phyloP scores from a whole-genome alignment of 2,329 filamentous ascomycete species.

The Colletotrichum chrysophilum region DNA sequence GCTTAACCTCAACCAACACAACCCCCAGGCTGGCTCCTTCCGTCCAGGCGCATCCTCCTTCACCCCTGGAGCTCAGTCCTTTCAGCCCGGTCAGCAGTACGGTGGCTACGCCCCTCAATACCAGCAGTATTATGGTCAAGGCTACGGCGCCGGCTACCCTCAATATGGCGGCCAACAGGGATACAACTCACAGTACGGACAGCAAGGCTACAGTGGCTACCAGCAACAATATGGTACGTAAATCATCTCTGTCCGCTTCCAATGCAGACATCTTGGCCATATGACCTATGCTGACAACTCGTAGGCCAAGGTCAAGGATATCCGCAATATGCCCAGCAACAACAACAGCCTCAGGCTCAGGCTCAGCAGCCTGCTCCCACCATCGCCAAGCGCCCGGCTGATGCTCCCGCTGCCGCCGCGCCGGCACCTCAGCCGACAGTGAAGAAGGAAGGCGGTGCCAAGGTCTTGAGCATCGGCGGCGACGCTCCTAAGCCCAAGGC shows the following conservation, averaged over 20 bases:
- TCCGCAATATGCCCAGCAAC: slow-evolving; percentile 53
- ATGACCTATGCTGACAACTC: not conserved
- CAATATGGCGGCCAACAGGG: slow-evolving; percentile 54
- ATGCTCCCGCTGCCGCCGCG: slow-evolving; percentile 47
- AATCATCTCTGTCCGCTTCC: not conserved
- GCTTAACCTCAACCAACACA: slow-evolving; percentile 71
- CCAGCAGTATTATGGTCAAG: slow-evolving; percentile 58
- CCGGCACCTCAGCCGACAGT: slow-evolving; percentile 54
- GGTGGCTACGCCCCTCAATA: slow-evolving; percentile 62
- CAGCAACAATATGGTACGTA: slow-evolving; percentile 44
- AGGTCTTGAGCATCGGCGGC: slow-evolving; percentile 68
- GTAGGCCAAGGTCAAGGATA: slow-evolving; percentile 39
- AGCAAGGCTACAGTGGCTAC: slow-evolving; percentile 38
- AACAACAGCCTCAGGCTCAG: slow-evolving; percentile 40
- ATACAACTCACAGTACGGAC: slow-evolving; percentile 51
- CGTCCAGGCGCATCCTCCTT: slow-evolving; percentile 67
- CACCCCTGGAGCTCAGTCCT: slow-evolving; percentile 72
- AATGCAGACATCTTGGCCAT: not conserved
- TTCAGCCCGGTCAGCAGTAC: slow-evolving; percentile 75
- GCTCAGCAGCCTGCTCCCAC: slow-evolving; percentile 55
- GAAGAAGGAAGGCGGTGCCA: slow-evolving; percentile 62
- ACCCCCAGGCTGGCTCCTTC: slow-evolving; percentile 48
- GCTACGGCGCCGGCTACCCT: slow-evolving; percentile 56
- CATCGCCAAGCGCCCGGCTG: slow-evolving; percentile 67
- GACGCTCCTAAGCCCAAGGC: slow-evolving; percentile 61